Evolutionary conservation across 2,329 filamentous ascomycete species (phyloP).

Genomic region (Fusarium sp.): DNA sequence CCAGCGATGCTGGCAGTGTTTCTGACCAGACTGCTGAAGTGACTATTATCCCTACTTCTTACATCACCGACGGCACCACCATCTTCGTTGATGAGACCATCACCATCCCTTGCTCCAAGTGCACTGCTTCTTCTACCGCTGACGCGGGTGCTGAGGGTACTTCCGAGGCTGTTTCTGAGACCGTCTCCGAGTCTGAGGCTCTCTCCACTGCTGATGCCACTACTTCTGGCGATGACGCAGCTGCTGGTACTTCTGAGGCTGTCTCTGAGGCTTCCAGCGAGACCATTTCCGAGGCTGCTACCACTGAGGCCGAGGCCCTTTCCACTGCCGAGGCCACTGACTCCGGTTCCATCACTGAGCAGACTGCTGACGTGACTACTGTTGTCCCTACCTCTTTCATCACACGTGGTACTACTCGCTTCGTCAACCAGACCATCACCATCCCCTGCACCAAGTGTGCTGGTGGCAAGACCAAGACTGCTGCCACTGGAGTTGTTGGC

Average conservation of each 20-base stretch:
- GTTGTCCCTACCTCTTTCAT: constrained; percentile 33
- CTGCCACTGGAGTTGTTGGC: constrained; percentile 1
- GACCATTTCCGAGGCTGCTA: not conserved
- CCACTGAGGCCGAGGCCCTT: constrained; percentile 6
- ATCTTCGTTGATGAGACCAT: constrained; percentile 32
- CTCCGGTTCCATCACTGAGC: constrained; percentile 8
- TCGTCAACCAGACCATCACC: constrained; percentile 30
- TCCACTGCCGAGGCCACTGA: constrained; percentile 9
- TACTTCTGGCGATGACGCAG: constrained; percentile 16
- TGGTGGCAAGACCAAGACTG: constrained; percentile 18
- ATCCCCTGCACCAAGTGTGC: constrained; percentile 33
- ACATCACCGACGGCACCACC: constrained; percentile 31
- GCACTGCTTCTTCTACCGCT: constrained; percentile 14
- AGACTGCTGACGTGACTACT: constrained; percentile 29
- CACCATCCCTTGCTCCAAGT: constrained; percentile 34
- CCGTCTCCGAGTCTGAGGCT: not conserved
- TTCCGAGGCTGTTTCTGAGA: not conserved
- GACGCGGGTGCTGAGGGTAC: constrained; percentile 9
- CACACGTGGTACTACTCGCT: constrained; percentile 29
- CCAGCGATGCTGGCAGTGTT: constrained; percentile 5
- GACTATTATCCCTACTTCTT: constrained; percentile 29
- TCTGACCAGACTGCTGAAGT: constrained; percentile 25
- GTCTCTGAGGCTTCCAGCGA: not conserved
- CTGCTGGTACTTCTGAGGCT: constrained; percentile 7
- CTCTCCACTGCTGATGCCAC: constrained; percentile 14